Conservation (phyloP, 1,139 yeast species). For the Suhomyces terraborum region DNA sequence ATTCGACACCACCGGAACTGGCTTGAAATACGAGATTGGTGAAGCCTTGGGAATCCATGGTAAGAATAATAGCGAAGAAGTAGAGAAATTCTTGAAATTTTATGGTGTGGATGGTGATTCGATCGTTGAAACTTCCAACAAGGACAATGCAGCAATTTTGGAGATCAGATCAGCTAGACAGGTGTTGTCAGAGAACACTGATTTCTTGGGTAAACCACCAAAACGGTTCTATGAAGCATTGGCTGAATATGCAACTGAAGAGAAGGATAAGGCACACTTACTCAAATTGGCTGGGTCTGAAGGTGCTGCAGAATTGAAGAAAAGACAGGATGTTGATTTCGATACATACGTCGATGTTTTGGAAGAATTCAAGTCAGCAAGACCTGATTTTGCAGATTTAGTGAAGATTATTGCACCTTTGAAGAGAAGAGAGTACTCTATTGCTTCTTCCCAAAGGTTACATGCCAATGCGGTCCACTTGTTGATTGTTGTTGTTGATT, state of each 20-base stretch:
- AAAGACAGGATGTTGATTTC: constrained; percentile 82
- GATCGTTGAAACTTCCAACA: constrained; percentile 69
- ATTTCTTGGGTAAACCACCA: constrained; percentile 92
- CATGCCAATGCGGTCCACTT: constrained; percentile 92
- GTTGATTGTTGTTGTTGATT: constrained; percentile 92
- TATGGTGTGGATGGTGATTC: constrained; percentile 74
- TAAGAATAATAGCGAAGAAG: constrained; percentile 68
- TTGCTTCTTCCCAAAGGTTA: constrained; percentile 91
- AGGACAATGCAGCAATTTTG: constrained; percentile 55
- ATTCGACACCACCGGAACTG: constrained; percentile 89
- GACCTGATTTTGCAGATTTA: constrained; percentile 74
- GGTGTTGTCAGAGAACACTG: constrained; percentile 75
- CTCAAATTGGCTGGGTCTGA: constrained; percentile 68
- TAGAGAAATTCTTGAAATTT: constrained; percentile 64
- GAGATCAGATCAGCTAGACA: constrained; percentile 86
- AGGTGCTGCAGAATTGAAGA: constrained; percentile 86
- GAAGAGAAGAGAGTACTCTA: constrained; percentile 98
- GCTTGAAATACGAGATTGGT: constrained; percentile 88
- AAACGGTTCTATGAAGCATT: constrained; percentile 89
- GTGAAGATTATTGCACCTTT: constrained; percentile 76
- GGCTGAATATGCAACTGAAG: constrained; percentile 72
- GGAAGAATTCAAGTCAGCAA: constrained; percentile 77
- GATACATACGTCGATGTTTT: constrained; percentile 81
- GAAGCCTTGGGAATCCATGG: constrained; percentile 97
- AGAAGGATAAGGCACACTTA: constrained; percentile 62